phyloP scores from a whole-genome alignment of 306 rosid genomes.

The Cicer bijugum region DNA sequence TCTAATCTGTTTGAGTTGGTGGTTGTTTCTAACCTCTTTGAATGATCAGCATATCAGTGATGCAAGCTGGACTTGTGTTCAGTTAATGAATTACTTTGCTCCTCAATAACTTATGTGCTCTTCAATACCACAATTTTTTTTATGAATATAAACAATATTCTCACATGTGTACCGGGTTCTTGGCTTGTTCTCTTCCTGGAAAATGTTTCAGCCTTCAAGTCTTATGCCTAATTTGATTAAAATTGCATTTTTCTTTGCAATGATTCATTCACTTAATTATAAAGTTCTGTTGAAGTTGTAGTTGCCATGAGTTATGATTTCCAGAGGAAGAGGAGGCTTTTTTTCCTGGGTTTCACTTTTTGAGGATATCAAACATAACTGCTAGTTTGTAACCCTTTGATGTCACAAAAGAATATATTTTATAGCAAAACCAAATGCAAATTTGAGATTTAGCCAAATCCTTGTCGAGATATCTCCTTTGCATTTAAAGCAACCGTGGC shows the following conservation, averaged over 20 bases:
- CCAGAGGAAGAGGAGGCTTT: not conserved
- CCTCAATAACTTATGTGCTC: slow-evolving; percentile 33
- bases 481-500: not conserved
- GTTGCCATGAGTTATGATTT: slow-evolving; percentile 15
- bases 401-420: slow-evolving; percentile 13
- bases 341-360: not conserved
- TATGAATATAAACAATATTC: not conserved
- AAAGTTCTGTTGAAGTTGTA: not conserved
- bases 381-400: slow-evolving; percentile 2
- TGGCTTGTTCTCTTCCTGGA: slow-evolving; percentile 18
- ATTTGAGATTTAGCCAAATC: slow-evolving; percentile 8
- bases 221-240: not conserved
- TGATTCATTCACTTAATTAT: slow-evolving; percentile 20
- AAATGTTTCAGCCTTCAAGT: slow-evolving; percentile 12
- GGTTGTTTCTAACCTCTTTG: not conserved
- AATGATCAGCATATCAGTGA: slow-evolving; percentile 18
- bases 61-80: not conserved
- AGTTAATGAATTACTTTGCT: not conserved
- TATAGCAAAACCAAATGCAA: slow-evolving; percentile 10
- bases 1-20: too few species aligned
- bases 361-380: slow-evolving; percentile 19
- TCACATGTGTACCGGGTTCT: not conserved
- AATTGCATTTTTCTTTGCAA: not conserved
- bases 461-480: slow-evolving; percentile 20
- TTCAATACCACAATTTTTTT: slow-evolving; percentile 9